Evolutionary conservation across 2,329 filamentous ascomycete genomes (phyloP).

Genomic region (Aspergillus oerlinghausenensis): DNA sequence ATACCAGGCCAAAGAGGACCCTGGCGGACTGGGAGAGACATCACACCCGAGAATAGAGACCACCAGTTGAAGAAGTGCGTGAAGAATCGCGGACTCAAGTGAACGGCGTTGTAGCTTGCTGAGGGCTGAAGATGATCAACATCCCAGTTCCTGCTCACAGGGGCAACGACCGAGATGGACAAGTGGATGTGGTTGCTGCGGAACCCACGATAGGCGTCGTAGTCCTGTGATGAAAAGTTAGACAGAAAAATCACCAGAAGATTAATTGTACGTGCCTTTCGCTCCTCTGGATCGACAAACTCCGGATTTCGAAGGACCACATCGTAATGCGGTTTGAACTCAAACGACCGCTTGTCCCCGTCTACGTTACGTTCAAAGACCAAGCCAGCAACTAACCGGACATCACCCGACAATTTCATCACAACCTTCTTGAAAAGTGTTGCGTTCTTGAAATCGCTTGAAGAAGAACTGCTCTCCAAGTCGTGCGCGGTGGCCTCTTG

Average conservation of each 20-base stretch:
- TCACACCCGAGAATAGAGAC: constrained; percentile 90
- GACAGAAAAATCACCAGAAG: neutral
- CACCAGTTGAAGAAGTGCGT: constrained; percentile 98
- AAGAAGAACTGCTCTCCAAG: constrained; percentile 56
- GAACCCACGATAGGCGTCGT: constrained; percentile 96
- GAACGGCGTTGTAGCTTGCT: constrained; percentile 91
- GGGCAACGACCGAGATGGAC: constrained; percentile 85
- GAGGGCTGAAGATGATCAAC: constrained; percentile 70
- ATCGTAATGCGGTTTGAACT: constrained; percentile 89
- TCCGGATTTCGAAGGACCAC: constrained; percentile 79
- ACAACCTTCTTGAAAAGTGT: constrained; percentile 97
- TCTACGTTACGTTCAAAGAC: constrained; percentile 84
- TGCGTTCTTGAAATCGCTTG: constrained; percentile 62
- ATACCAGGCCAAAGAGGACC: constrained; percentile 84
- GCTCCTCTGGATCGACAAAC: constrained; percentile 57
- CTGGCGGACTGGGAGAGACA: constrained; percentile 92
- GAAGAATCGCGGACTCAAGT: constrained; percentile 92
- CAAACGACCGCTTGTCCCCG: constrained; percentile 69
- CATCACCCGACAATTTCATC: constrained; percentile 97
- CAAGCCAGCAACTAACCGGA: constrained; percentile 85
- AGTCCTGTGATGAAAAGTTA: constrained; percentile 44
- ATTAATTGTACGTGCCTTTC: constrained; percentile 35
- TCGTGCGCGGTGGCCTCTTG: constrained; percentile 43
- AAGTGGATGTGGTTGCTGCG: constrained; percentile 94
- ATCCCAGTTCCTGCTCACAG: constrained; percentile 80